phyloP scores from a whole-genome alignment of 2,329 filamentous ascomycete species.

The Helminthosporium solani region DNA sequence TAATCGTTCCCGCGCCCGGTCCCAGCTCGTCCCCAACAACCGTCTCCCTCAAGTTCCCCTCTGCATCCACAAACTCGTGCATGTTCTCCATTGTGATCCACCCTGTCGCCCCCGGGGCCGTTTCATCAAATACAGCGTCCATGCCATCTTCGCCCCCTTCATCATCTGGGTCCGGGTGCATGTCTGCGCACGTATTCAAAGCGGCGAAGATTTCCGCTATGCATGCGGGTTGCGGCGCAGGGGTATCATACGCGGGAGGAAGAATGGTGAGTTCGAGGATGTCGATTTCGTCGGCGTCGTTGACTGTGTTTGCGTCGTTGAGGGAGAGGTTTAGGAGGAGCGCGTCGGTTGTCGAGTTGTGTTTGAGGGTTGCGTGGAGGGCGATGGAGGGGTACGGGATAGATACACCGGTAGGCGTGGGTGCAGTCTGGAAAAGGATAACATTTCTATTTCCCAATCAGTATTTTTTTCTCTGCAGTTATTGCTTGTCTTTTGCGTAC shows the following conservation, averaged over 20 bases:
- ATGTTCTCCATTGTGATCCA: slow-evolving; percentile 95
- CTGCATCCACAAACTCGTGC: slow-evolving; percentile 61
- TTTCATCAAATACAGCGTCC: slow-evolving; percentile 51
- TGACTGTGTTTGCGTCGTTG: slow-evolving; percentile 55
- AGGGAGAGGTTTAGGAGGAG: slow-evolving; percentile 42
- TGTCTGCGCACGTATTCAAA: slow-evolving; percentile 71
- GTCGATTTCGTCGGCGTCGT: slow-evolving; percentile 64
- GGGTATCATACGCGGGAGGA: slow-evolving; percentile 44
- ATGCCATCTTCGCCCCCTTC: slow-evolving; percentile 49
- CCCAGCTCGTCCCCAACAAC: slow-evolving; percentile 33
- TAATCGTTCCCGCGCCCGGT: slow-evolving; percentile 42
- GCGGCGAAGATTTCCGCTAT: slow-evolving; percentile 64
- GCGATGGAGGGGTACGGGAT: slow-evolving; percentile 75
- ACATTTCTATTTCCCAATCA: slow-evolving; percentile 49
- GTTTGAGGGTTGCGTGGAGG: slow-evolving; percentile 71
- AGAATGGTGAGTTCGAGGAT: slow-evolving; percentile 68
- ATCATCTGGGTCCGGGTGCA: slow-evolving; percentile 69
- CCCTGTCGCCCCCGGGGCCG: slow-evolving; percentile 70
- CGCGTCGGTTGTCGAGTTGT: slow-evolving; percentile 39
- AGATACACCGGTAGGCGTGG: slow-evolving; percentile 60
- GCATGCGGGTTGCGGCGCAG: slow-evolving; percentile 27
- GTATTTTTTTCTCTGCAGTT: background rate
- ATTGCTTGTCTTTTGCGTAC: slow-evolving; percentile 25
- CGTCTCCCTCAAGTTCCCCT: slow-evolving; percentile 41
- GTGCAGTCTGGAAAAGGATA: slow-evolving; percentile 60